Evolutionary conservation across 345 rosid species (phyloP), one percentile per base, ranked within the genome.

Genomic region (Sapria himalayana): DNA sequence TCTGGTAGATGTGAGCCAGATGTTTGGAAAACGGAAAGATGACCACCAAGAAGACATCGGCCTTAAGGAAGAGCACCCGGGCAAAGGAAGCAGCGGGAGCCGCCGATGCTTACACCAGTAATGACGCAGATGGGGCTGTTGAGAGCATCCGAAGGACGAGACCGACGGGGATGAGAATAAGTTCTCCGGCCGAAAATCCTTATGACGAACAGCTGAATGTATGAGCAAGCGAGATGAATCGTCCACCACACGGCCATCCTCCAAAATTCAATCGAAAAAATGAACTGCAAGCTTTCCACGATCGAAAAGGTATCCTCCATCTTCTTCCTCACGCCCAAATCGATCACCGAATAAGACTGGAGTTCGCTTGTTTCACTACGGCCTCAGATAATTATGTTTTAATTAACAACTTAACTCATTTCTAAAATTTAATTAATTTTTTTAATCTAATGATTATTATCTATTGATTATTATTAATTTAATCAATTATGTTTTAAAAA

Each of bases 241-340:
- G 61, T 60, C 96, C 96, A 85, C 8, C 67, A 45, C 45, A 78
- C 39, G 0, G 66, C 74, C 92, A 86, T 86, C 42, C 78, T 73
- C 94, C 77, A 76, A 60, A 78, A 73, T 48, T 72, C 52, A 14
- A 39, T 35, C 0, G 72, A 62, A 16, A 50, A 61, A 18, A 60
- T 53, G 46, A 85, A 81, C 44, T 9, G 20, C 25, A 81, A 15
- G 46, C 64, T 56, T 41, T 59, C 53, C 34, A n/a, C n/a, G n/a
- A n/a, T n/a, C n/a, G n/a, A n/a, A n/a, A 4, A 13, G 6, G 51
- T 21, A 16, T 27, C 52, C 33, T 23, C 16, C 40, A 41, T 36
- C n/a, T 10, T 9, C 14, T 9, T 42, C 13, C 11, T 41, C 25
- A 24, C 31, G 9, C 17, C 15, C 37, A 25, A n/a, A n/a, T n/a